Conservation (phyloP, 768 basidiomycete genomes). For the Boletus bicolor region DNA sequence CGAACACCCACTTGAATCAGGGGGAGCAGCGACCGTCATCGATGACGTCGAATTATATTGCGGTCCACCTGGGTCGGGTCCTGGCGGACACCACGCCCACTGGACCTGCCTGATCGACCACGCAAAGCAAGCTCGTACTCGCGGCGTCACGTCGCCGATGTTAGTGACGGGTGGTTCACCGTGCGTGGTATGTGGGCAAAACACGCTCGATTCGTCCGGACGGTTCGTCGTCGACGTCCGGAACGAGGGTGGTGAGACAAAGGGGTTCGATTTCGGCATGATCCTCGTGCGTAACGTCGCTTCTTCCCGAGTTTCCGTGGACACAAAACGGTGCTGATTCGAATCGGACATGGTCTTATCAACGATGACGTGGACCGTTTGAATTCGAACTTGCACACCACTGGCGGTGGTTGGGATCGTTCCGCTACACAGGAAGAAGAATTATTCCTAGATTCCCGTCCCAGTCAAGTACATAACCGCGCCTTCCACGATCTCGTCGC, state of each 20-base stretch:
- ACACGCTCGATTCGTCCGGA: constrained; percentile 14
- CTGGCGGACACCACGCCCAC: constrained; percentile 25
- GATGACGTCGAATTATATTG: constrained; percentile 28
- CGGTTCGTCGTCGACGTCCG: constrained; percentile 25
- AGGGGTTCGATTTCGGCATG: constrained; percentile 25
- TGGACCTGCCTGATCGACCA: constrained; percentile 28
- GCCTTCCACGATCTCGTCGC: constrained; percentile 28
- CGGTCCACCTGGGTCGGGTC: constrained; percentile 18
- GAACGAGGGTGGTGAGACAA: constrained; percentile 27
- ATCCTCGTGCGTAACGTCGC: constrained; percentile 21
- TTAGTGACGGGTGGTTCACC: not conserved
- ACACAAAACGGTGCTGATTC: not conserved
- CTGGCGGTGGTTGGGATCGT: not conserved
- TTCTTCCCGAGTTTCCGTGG: not conserved
- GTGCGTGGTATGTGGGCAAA: constrained; percentile 18
- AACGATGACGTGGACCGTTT: not conserved
- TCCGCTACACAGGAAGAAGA: constrained; percentile 22
- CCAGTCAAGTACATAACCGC: constrained; percentile 15
- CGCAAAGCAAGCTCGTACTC: constrained; percentile 1
- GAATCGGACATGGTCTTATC: not conserved
- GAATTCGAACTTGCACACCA: not conserved
- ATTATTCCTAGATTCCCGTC: constrained; percentile 14
- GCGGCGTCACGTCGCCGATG: not conserved
- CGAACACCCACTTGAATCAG: not conserved
- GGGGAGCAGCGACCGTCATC: constrained; percentile 8